Percentiles rank a stretch among this genome's conserved stretches.
phyloP scores from a whole-genome alignment of 257 asterid genomes.

The Solanum bukasovii region DNA sequence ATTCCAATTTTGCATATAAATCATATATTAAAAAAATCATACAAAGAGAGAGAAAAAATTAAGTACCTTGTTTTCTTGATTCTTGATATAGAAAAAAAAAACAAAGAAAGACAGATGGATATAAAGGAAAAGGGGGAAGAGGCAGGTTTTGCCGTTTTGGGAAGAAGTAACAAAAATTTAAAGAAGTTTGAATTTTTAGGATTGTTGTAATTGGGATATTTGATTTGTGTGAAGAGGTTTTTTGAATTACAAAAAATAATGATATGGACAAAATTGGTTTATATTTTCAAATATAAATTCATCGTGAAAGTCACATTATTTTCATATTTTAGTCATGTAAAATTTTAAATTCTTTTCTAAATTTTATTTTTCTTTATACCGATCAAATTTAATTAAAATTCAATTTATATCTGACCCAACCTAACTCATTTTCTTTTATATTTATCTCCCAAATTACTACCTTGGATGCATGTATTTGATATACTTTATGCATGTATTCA shows the following conservation, averaged over 20 bases:
- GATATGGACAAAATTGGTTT: not conserved
- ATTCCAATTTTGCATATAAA: not conserved
- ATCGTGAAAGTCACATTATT: too few species aligned
- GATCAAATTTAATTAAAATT: too few species aligned
- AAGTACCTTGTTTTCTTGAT: not conserved
- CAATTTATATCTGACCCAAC: too few species aligned
- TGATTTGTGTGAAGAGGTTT: not conserved
- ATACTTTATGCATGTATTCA: not conserved
- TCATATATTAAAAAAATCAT: not conserved
- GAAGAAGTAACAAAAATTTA: not conserved
- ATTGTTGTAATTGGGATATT: not conserved
- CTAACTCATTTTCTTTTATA: too few species aligned
- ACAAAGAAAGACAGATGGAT: not conserved
- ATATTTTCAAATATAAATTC: not conserved
- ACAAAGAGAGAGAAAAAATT: not conserved
- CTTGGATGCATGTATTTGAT: not conserved
- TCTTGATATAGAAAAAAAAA: not conserved
- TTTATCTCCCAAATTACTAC: not conserved
- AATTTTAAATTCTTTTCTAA: too few species aligned
- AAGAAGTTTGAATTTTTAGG: not conserved
- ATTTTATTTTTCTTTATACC: too few species aligned
- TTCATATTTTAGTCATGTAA: not conserved
- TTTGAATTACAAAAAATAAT: not conserved
- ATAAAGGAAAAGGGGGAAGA: not conserved
- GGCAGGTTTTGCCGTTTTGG: not conserved